These are phyloP conservation scores for Hymenoscyphus fraxineus DNA, from an alignment of 2,329 filamentous ascomycete genomes.

Conservation along the genomic window DNA sequence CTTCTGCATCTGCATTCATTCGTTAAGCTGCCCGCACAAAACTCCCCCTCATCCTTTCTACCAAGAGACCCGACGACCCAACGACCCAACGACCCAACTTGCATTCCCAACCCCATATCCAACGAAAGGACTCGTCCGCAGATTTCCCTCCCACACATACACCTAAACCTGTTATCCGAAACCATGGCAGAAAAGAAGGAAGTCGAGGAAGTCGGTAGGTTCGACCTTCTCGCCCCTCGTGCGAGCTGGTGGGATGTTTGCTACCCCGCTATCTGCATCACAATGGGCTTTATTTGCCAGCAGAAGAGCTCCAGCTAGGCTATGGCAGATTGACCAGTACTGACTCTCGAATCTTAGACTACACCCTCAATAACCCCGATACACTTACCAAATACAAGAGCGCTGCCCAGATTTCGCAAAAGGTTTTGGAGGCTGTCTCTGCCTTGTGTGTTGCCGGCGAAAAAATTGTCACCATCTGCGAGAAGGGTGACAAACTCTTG, in stretches of 20 bases:
- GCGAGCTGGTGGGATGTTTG: conserved; percentile 21
- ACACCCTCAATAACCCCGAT: conserved; percentile 85
- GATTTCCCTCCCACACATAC: neutral
- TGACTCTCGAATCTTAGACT: conserved; percentile 52
- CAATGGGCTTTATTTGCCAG: neutral
- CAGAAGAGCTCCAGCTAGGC: neutral
- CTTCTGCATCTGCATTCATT: neutral
- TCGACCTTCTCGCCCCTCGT: conserved; percentile 32
- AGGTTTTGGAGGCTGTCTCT: conserved; percentile 82
- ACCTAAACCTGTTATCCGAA: conserved; percentile 11
- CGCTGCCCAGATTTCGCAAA: conserved; percentile 90
- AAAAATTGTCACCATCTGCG: conserved; percentile 91
- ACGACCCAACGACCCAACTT: neutral
- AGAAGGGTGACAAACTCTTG: conserved; percentile 91
- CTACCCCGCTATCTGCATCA: conserved; percentile 33
- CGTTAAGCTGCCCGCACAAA: conserved; percentile 1
- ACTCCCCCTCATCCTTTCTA: conserved; percentile 5
- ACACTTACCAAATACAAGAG: conserved; percentile 99
- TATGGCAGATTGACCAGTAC: neutral
- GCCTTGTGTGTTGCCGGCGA: conserved; percentile 73
- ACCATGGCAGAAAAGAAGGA: conserved; percentile 42
- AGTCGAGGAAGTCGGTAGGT: conserved; percentile 40
- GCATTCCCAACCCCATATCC: neutral
- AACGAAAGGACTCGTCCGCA: neutral
- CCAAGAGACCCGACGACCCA: neutral